Percentiles rank a stretch among this genome's conserved stretches.
These are phyloP conservation scores for Pseudocercospora musae DNA, from an alignment of 2,329 filamentous ascomycete species.

Conservation along the genomic window DNA sequence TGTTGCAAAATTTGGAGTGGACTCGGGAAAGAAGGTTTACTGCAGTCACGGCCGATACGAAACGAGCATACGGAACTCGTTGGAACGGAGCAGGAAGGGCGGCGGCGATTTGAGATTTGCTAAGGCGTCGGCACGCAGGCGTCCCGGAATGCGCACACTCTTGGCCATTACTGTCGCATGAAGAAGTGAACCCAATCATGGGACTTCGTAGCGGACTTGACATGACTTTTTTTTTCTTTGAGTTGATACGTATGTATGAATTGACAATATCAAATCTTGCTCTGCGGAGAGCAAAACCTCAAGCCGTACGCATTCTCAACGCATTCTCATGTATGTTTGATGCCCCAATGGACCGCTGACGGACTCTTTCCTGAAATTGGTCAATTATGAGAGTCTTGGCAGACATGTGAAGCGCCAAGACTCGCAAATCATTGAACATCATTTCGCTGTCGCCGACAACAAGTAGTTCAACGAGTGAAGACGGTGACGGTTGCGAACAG, in stretches of 20 bases:
- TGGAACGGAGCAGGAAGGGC: not conserved
- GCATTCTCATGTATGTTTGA: not conserved
- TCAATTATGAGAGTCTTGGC: not conserved
- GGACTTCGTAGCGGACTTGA: not conserved
- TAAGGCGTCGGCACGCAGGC: conserved; percentile 4
- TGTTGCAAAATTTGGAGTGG: not conserved
- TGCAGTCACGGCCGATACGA: not conserved
- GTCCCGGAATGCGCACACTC: not conserved
- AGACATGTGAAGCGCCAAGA: not conserved
- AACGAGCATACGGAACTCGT: not conserved
- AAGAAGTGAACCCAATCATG: not conserved
- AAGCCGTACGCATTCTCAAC: not conserved
- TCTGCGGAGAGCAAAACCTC: not conserved
- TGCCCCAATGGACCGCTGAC: not conserved
- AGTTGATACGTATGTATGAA: not conserved
- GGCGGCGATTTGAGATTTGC: not conserved
- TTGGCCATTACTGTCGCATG: not conserved
- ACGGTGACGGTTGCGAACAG: too few species aligned
- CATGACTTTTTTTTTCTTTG: not conserved
- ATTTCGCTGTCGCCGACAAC: not conserved
- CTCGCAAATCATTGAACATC: not conserved
- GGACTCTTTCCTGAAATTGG: not conserved
- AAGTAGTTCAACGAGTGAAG: not conserved
- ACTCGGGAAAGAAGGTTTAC: not conserved
- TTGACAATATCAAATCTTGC: not conserved